phyloP scores from a whole-genome alignment of 1,284 basidiomycete genomes.

The Cutaneotrichosporon mucoides region DNA sequence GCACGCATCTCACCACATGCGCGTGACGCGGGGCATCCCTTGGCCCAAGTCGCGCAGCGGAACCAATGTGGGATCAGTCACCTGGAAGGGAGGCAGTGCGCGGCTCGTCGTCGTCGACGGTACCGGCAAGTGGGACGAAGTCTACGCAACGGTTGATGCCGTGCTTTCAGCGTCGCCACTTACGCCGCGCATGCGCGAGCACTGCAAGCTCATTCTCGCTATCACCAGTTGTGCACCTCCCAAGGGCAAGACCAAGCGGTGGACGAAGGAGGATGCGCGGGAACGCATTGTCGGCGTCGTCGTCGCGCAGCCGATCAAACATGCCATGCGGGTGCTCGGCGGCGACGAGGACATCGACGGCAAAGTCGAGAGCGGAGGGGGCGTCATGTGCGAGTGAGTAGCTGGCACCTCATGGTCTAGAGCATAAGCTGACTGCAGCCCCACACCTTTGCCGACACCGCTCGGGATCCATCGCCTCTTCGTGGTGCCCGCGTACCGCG shows the following conservation, averaged over 20 bases:
- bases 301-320: conserved; percentile 49
- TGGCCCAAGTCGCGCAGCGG: conserved; percentile 31
- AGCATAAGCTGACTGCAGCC: conserved; percentile 26
- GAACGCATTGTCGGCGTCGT: conserved; percentile 49
- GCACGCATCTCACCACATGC: conserved; percentile 48
- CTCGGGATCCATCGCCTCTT: conserved; percentile 53
- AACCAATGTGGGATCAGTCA: background rate
- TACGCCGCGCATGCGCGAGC: conserved; percentile 35
- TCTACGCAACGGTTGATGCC: conserved; percentile 47
- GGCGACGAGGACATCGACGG: conserved; percentile 6
- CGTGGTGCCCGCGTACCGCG: conserved; percentile 46
- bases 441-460: conserved; percentile 40
- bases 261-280: background rate
- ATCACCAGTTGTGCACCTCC: conserved; percentile 36
- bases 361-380: conserved; percentile 41
- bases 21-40: conserved; percentile 45
- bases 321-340: conserved; percentile 45
- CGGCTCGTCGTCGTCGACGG: conserved; percentile 37
- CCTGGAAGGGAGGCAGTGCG: background rate
- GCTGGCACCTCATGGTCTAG: background rate
- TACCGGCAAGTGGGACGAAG: conserved; percentile 24
- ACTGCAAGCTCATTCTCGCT: conserved; percentile 48
- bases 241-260: background rate
- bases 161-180: conserved; percentile 48
- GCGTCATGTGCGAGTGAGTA: conserved; percentile 51